These are phyloP conservation scores for Zygnema cylindricum DNA, from an alignment of 139 green algal species.

Conservation along the genomic window DNA sequence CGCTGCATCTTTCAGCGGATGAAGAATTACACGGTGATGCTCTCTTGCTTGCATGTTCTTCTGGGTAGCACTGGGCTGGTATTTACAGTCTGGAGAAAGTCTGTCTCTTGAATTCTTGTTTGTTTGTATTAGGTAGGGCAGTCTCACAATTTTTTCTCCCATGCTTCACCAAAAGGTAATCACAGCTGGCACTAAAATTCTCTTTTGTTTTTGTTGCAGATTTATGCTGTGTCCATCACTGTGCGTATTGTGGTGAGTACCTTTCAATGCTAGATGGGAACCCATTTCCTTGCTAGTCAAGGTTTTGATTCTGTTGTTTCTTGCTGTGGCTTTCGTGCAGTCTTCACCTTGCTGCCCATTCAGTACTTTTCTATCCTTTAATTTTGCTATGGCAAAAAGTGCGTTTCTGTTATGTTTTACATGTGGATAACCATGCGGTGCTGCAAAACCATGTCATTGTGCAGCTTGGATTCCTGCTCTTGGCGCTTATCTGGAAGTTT, in stretches of 20 bases:
- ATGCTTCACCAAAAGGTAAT: no score
- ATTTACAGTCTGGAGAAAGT: no score
- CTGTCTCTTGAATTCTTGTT: not conserved
- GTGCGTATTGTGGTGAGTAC: constrained; percentile 59
- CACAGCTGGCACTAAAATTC: no score
- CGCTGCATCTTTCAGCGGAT: constrained; percentile 66
- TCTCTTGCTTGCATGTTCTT: not conserved
- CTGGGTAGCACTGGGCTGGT: no score
- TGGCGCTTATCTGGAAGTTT: constrained; percentile 60
- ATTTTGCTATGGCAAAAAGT: no score
- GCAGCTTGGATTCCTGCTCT: constrained; percentile 55
- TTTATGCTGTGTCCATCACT: constrained; percentile 56
- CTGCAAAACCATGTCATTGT: no score
- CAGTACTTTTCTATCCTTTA: no score
- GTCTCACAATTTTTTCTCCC: not conserved
- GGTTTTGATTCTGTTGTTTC: not conserved
- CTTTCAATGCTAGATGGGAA: not conserved
- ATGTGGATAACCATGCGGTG: no score
- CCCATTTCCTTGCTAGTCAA: not conserved
- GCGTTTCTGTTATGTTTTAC: no score
- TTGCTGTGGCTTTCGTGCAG: not conserved
- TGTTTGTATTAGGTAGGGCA: constrained; percentile 1
- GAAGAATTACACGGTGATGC: constrained; percentile 49
- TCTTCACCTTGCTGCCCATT: not conserved
- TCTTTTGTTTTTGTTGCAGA: no score